These are phyloP conservation scores for Torulaspora microellipsoides DNA, from an alignment of 805 yeast genomes.

Conservation along the genomic window DNA sequence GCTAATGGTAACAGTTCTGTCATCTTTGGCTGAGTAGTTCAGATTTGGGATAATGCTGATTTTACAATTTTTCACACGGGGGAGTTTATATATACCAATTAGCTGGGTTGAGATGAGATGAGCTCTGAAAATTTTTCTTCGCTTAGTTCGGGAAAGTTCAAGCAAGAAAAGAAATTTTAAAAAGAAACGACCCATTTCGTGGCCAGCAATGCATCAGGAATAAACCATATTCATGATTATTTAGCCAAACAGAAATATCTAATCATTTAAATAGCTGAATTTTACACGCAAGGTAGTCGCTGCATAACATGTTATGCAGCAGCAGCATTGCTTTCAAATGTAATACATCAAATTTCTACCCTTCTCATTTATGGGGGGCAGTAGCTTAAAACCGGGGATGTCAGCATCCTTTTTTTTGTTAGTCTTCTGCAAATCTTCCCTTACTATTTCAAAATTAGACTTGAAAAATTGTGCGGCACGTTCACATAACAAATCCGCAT, in stretches of 20 bases:
- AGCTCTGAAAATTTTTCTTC: slow-evolving; percentile 11
- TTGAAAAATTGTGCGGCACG: slow-evolving; percentile 23
- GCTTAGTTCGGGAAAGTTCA: too few species aligned
- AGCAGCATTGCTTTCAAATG: slow-evolving; percentile 6
- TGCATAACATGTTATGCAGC: neutral
- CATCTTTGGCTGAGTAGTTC: slow-evolving; percentile 38
- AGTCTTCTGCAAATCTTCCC: slow-evolving; percentile 10
- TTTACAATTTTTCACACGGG: too few species aligned
- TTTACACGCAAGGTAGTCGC: too few species aligned
- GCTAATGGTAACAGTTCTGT: slow-evolving; percentile 76
- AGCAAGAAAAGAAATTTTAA: slow-evolving; percentile 1
- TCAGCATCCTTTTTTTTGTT: slow-evolving; percentile 12
- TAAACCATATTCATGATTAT: too few species aligned
- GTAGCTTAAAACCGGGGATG: slow-evolving; percentile 9
- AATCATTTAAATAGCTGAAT: too few species aligned
- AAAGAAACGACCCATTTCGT: slow-evolving; percentile 1
- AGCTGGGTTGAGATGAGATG: slow-evolving; percentile 9
- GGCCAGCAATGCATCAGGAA: too few species aligned
- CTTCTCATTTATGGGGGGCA: slow-evolving; percentile 18
- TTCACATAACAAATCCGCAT: slow-evolving; percentile 23
- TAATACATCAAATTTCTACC: slow-evolving; percentile 20
- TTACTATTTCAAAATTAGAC: slow-evolving; percentile 16
- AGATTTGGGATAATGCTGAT: too few species aligned
- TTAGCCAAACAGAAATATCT: too few species aligned
- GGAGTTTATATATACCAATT: too few species aligned